These are phyloP conservation scores for Nannizziopsis barbatae DNA, from an alignment of 2,329 filamentous ascomycete species.

Conservation along the genomic window DNA sequence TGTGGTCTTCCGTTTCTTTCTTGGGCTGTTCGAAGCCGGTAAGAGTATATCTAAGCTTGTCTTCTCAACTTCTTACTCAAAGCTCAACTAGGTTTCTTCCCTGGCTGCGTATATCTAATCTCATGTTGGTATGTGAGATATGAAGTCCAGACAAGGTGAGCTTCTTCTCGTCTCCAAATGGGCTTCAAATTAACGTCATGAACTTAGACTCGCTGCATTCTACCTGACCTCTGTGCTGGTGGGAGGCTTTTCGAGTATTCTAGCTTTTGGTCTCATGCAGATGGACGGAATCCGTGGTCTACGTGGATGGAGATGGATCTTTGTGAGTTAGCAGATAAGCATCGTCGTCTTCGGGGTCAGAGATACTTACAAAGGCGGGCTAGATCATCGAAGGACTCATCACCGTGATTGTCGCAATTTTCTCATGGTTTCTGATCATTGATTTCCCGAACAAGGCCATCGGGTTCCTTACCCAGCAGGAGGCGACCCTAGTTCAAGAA, in stretches of 20 bases:
- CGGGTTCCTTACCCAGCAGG: slow-evolving; percentile 42
- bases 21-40: slow-evolving; percentile 38
- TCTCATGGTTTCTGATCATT: slow-evolving; percentile 48
- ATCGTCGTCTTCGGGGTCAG: background rate
- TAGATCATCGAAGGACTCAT: slow-evolving; percentile 36
- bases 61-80: slow-evolving; percentile 20
- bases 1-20: slow-evolving; percentile 32
- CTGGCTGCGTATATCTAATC: slow-evolving; percentile 37
- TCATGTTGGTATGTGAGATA: slow-evolving; percentile 42
- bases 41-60: background rate
- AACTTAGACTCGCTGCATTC: slow-evolving; percentile 11
- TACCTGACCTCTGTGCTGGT: slow-evolving; percentile 9
- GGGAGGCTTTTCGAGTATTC: slow-evolving; percentile 20
- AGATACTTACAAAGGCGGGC: background rate
- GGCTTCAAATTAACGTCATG: background rate
- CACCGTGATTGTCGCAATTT: slow-evolving; percentile 43
- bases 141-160: slow-evolving; percentile 57
- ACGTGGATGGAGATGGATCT: slow-evolving; percentile 31
- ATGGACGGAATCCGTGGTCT: slow-evolving; percentile 22
- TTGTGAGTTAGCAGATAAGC: slow-evolving; percentile 3
- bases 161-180: slow-evolving; percentile 18
- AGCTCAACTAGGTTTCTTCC: slow-evolving; percentile 27
- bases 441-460: slow-evolving; percentile 51
- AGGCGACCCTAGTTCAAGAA: slow-evolving; percentile 31
- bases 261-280: slow-evolving; percentile 28